Evolutionary conservation across 2,329 filamentous ascomycete genomes (phyloP).

Genomic region (Penicillium sp.): DNA sequence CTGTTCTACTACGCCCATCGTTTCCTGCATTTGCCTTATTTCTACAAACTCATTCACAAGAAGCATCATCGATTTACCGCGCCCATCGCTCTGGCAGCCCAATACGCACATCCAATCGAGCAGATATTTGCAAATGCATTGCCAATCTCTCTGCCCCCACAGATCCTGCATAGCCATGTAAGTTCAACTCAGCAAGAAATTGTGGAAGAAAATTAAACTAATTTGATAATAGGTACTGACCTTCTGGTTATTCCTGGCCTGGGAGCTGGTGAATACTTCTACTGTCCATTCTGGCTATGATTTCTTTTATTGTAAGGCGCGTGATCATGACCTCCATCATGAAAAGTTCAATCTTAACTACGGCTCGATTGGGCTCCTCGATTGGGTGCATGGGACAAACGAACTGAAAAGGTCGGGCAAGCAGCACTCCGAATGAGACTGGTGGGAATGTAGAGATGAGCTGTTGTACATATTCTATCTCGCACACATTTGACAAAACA

Average conservation of each 20-base stretch:
- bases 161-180: conserved; percentile 54
- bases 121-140: conserved; percentile 59
- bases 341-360: conserved; percentile 61
- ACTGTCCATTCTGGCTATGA: conserved; percentile 64
- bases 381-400: conserved; percentile 61
- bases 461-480: too few relatives aligned
- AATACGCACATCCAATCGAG: conserved; percentile 63
- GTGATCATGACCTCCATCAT: conserved; percentile 62
- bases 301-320: conserved; percentile 51
- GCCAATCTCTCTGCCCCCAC: conserved; percentile 56
- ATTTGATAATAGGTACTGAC: conserved; percentile 49
- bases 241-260: conserved; percentile 55
- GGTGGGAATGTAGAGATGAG: not conserved
- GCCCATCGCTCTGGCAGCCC: conserved; percentile 59
- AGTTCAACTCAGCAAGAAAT: too few relatives aligned
- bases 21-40: conserved; percentile 53
- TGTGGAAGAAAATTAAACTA: too few relatives aligned
- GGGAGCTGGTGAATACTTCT: conserved; percentile 56
- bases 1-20: conserved; percentile 63
- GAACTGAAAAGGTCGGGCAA: conserved; percentile 24
- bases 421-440: conserved; percentile 13
- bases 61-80: conserved; percentile 61
- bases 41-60: conserved; percentile 61
- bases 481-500: too few relatives aligned
- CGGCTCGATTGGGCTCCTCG: conserved; percentile 57